These are phyloP conservation scores for Diaporthe vaccinii DNA, from an alignment of 2,329 filamentous ascomycete genomes.

Conservation along the genomic window DNA sequence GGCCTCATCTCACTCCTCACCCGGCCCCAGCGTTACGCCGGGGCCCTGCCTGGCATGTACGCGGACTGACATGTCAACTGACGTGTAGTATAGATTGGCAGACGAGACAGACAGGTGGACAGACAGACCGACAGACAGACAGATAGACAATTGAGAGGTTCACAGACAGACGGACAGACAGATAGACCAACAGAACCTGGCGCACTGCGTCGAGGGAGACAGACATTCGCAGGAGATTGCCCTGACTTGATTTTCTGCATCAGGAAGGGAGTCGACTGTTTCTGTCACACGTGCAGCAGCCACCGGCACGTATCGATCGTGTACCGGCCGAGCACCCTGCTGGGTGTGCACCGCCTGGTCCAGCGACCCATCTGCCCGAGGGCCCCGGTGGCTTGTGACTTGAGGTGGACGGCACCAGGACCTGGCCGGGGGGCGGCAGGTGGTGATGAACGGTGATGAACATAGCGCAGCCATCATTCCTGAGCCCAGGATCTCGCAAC, in stretches of 20 bases:
- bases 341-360: background rate
- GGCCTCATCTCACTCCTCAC: constrained; percentile 5
- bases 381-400: constrained; percentile 16
- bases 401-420: background rate
- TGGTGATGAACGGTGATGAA: background rate
- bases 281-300: constrained; percentile 25
- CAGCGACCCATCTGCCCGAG: background rate
- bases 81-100: background rate
- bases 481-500: background rate
- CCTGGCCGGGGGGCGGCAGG: background rate
- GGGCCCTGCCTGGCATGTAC: background rate
- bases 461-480: constrained; percentile 30
- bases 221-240: constrained; percentile 8
- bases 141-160: background rate
- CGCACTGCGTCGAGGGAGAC: background rate
- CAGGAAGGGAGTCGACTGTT: constrained; percentile 27
- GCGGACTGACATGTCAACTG: background rate
- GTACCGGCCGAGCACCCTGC: constrained; percentile 22
- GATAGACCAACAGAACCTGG: background rate
- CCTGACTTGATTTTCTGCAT: constrained; percentile 21
- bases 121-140: background rate
- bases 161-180: background rate
- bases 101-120: background rate
- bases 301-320: constrained; percentile 24
- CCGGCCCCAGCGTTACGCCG: constrained; percentile 12